Evolutionary conservation across 1,139 yeast genomes (phyloP), one percentile per base, ranked within the genome.

Genomic region (Saccharomyces pastorianus): DNA sequence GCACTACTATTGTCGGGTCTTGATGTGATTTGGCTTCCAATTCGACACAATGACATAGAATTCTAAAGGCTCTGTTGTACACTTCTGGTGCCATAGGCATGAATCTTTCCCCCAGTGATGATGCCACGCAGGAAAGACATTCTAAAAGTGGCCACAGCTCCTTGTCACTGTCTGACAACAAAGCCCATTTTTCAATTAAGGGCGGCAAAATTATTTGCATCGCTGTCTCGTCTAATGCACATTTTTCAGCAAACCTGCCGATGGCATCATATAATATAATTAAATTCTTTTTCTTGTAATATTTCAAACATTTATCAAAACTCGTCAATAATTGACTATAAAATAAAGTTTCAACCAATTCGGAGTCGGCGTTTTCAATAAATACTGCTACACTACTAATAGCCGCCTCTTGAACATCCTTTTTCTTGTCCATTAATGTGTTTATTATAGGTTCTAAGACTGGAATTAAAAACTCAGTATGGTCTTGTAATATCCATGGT

Each of bases 401-500:
- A 1, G 96, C 97, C 51, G 96, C 86, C 65, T 90, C 95, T 72
- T 93, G 99, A 14, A 93, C 99, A 58, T 87, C 88, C 67, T 91
- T 91, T 73, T 89, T 89, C 55, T 76, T 77, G 69, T 93, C 98
- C 61, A 89, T 74, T 34, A 88, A 83, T 69, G 95, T 85, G 52
- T 72, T 74, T 65, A 93, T 77, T 51, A 91, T 78, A 1, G 95
- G 82, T 64, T 86, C 84, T 59, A 93, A 77, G 0, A 95, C 88
- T 3, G 95, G 95, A 55, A 80, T 76, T 66, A 88, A 85, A 64
- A 85, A 85, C 61, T 76, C 79, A 17, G 89, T 78, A 65, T 82
- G 85, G 64, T 85, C 88, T 23, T 76, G 76, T 53, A 85, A 78
- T 20, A 91, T 86, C 96, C 96, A 91, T 3, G 80, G 65, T 1